Evolutionary conservation across 2,329 filamentous ascomycete species (phyloP).

Genomic region (Chaetomiaceae sp.): DNA sequence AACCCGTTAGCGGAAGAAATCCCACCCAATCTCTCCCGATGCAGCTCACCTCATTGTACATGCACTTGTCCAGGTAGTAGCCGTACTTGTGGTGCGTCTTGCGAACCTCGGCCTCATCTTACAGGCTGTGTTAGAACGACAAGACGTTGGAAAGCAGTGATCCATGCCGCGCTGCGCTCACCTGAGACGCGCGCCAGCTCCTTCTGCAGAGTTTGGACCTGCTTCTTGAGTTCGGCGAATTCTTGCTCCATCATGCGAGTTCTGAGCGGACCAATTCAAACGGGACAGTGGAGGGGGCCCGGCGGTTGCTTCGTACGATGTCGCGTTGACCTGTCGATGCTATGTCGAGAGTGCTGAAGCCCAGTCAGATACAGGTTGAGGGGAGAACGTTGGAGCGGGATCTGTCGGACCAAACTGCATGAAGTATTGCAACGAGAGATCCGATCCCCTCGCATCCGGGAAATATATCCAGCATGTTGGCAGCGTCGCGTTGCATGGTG

Average conservation of each 20-base stretch:
- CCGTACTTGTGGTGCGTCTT: conserved; percentile 56
- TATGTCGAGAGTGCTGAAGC: too few relatives aligned
- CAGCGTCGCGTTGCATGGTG: neutral
- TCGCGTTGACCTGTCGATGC: too few relatives aligned
- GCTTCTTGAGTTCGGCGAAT: conserved; percentile 35
- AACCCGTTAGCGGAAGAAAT: neutral
- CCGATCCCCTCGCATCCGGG: neutral
- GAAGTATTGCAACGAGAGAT: neutral
- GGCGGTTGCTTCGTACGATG: too few relatives aligned
- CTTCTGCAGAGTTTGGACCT: conserved; percentile 34
- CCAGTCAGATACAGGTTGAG: too few relatives aligned
- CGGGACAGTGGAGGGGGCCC: too few relatives aligned
- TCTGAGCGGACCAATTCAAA: too few relatives aligned
- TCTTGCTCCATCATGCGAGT: conserved; percentile 30
- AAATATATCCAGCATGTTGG: neutral
- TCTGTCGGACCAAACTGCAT: neutral
- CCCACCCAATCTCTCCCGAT: too few relatives aligned
- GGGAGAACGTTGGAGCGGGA: too few relatives aligned
- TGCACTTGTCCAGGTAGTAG: conserved; percentile 56
- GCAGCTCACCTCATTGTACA: conserved; percentile 47
- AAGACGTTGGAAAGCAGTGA: too few relatives aligned
- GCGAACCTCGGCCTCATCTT: conserved; percentile 51
- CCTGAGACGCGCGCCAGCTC: conserved; percentile 35
- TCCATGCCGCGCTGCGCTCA: too few relatives aligned
- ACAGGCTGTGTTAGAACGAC: neutral